Conservation (phyloP, 2,329 filamentous ascomycete genomes). For the Fusarium sp. region DNA sequence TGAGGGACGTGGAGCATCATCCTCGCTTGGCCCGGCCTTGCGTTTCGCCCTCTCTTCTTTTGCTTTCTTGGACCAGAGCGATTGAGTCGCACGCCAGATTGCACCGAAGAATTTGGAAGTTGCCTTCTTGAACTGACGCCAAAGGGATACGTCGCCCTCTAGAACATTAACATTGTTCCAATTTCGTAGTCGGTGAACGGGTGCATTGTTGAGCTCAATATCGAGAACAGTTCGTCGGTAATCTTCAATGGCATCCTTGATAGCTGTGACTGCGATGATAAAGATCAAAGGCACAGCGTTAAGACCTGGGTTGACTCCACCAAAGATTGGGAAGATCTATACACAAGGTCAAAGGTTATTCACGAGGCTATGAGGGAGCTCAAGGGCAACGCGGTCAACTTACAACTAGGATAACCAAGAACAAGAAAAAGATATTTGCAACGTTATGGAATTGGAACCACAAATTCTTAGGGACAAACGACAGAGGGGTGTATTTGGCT, state of each 20-base stretch:
- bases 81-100: conserved; percentile 61
- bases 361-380: not conserved
- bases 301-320: conserved; percentile 87
- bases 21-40: conserved; percentile 49
- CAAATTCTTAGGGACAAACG: conserved; percentile 95
- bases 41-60: conserved; percentile 60
- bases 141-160: conserved; percentile 84
- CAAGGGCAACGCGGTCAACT: conserved; percentile 53
- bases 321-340: conserved; percentile 96
- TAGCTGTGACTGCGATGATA: conserved; percentile 85
- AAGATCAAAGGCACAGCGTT: conserved; percentile 93
- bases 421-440: conserved; percentile 98
- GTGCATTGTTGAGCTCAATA: conserved; percentile 94
- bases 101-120: conserved; percentile 71
- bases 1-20: conserved; percentile 72
- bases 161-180: conserved; percentile 95
- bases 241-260: conserved; percentile 97
- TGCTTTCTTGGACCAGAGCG: conserved; percentile 64
- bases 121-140: conserved; percentile 92
- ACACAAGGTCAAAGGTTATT: conserved; percentile 35
- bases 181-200: conserved; percentile 86
- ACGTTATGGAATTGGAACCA: conserved; percentile 99
- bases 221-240: conserved; percentile 92
- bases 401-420: conserved; percentile 94
- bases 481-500: conserved; percentile 95